Evolutionary conservation across 2,329 filamentous ascomycete species (phyloP).

Genomic region (Albophoma yamanashiensis): DNA sequence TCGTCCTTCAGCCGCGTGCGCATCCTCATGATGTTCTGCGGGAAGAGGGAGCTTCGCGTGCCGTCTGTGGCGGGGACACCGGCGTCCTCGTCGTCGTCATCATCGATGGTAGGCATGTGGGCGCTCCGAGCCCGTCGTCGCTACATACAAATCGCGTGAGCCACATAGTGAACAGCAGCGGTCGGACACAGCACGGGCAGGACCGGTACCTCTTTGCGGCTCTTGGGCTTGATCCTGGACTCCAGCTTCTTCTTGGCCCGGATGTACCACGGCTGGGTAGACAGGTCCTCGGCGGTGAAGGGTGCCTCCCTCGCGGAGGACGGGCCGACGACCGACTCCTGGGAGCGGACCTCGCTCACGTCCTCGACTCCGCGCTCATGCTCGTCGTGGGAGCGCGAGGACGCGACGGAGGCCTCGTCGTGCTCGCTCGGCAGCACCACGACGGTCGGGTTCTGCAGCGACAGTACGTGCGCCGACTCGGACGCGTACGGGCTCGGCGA

Average conservation of each 20-base stretch:
- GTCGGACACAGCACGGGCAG: not conserved
- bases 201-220: conserved; percentile 6
- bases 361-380: not conserved
- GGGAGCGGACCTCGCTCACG: not conserved
- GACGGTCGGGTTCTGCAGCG: conserved; percentile 26
- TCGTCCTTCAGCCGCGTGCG: conserved; percentile 22
- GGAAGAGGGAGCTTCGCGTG: conserved; percentile 6
- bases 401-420: conserved; percentile 3
- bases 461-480: conserved; percentile 36
- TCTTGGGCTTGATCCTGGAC: conserved; percentile 9
- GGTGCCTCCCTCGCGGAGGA: not conserved
- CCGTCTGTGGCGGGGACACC: conserved; percentile 4
- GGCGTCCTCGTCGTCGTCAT: conserved; percentile 8
- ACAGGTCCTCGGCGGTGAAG: not conserved
- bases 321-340: too few relatives aligned
- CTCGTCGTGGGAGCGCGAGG: conserved; percentile 1
- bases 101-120: not conserved
- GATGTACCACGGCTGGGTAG: conserved; percentile 5
- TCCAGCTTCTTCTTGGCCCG: conserved; percentile 14
- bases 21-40: conserved; percentile 11
- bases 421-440: conserved; percentile 2
- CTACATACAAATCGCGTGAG: not conserved
- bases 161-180: not conserved
- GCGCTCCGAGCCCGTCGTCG: not conserved
- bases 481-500: conserved; percentile 32